Base-by-base conservation (phyloP, 2,329 filamentous ascomycete species). In the Ramularia endophylla region DNA sequence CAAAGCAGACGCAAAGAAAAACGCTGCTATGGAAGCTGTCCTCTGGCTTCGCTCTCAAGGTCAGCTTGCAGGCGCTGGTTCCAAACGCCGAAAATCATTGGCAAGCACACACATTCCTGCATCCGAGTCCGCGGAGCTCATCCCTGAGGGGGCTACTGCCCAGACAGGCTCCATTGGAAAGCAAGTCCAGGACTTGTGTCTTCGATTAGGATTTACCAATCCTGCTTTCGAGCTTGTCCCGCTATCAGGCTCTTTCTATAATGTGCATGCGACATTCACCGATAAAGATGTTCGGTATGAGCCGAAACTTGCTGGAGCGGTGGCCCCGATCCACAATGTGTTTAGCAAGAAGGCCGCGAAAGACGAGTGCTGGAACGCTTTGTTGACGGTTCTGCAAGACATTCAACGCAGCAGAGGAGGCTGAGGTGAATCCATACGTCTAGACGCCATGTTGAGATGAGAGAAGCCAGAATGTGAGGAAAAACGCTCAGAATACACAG, bases 301-400 rank as follows among this genome's bases (percentile, higher is more conserved):
- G 34, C 53, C 59, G 1, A 48, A 51, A 7, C 52, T 66, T 3
- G 49, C 52, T 3, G 61, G 62, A 0, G 58, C 62, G 3, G 52
- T 74, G 13, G 71, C 68, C 17, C 55, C 65, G 40, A 65, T 71
- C 2, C 45, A 56, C 0, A 59, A 66, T 40, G 56, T 74, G 0
- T 68, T 58, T 46, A 72, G 73, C 2, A 69, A 67, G 61, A 72
- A 71, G 56, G 68, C 61, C 35, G 70, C 71, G 0, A 72, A 68
- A 54, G 68, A 74, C 43, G 64, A 65, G 46, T 67, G 70, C 55
- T 71, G 71, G n/a, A 54, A 60, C 42, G 40, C 57, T 25, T 63
- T 71, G 8, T 41, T 69, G 20, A 50, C 39, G 18, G 60, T 71
- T 32, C 49, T 74, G 32, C 54, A 58, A 38, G 57, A 55, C 12